A percentile compares a stretch with the other conserved stretches of the same genome.
Conservation (phyloP, 176 grass and related monocot species). For the Oryza glaberrima region DNA sequence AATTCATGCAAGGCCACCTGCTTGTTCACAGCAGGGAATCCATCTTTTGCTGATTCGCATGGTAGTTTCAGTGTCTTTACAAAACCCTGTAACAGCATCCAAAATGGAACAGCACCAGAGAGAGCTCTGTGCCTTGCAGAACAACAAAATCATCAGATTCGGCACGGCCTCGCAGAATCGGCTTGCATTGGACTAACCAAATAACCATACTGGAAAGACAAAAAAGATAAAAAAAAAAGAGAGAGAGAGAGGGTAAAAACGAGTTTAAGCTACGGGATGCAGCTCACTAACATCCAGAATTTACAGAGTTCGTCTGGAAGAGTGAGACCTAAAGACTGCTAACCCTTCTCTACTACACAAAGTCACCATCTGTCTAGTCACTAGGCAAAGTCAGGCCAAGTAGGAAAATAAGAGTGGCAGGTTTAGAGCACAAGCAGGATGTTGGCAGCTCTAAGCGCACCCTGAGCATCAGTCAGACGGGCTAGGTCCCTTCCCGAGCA, state of each 20-base stretch:
- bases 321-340: conserved; percentile 14
- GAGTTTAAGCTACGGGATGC: not conserved
- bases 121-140: not conserved
- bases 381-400: not conserved
- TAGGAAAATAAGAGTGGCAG: not conserved
- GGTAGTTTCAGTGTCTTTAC: not conserved
- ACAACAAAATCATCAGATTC: not conserved
- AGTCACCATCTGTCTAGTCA: not conserved
- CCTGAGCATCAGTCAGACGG: conserved; percentile 12
- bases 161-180: not conserved
- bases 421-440: not conserved
- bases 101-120: not conserved
- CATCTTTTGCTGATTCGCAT: not conserved
- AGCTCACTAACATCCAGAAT: conserved; percentile 4
- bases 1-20: not conserved
- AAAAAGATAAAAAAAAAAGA: no score
- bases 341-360: not conserved
- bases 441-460: not conserved
- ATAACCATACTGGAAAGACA: not conserved
- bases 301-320: conserved; percentile 17
- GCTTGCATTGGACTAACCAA: not conserved
- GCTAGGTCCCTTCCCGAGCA: not conserved
- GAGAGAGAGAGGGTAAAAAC: not conserved
- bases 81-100: not conserved
- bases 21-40: not conserved